Evolutionary conservation across 2,329 filamentous ascomycete species (phyloP).

Genomic region (Arthrobotrys conoides): DNA sequence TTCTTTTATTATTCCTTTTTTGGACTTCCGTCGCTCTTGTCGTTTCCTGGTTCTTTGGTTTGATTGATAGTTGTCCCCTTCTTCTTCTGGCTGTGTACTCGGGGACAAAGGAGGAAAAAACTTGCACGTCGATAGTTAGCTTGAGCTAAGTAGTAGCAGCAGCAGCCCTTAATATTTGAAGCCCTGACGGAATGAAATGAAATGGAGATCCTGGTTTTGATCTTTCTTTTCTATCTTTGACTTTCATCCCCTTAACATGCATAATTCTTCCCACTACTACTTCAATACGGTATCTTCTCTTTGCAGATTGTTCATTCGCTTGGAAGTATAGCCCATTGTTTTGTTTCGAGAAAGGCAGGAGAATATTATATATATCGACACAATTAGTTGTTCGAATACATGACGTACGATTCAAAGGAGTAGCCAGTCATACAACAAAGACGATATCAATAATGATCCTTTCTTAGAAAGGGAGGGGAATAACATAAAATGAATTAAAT

Average conservation of each 20-base stretch:
- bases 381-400: too few relatives aligned
- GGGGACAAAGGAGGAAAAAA: background rate
- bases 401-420: too few relatives aligned
- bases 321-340: too few relatives aligned
- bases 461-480: too few relatives aligned
- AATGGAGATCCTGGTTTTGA: slow-evolving; percentile 11
- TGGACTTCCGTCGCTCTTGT: background rate
- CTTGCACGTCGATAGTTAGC: background rate
- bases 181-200: background rate
- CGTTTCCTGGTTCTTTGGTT: background rate
- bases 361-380: too few relatives aligned
- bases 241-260: too few relatives aligned
- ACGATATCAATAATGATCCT: too few relatives aligned
- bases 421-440: too few relatives aligned
- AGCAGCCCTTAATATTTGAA: background rate
- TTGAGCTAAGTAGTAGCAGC: background rate
- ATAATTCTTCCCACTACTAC: too few relatives aligned
- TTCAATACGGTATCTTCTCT: background rate
- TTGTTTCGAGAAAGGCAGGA: too few relatives aligned
- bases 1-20: background rate
- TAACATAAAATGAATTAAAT: too few relatives aligned
- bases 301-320: too few relatives aligned
- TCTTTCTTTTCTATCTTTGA: background rate
- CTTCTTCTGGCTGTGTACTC: background rate
- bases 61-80: background rate